A percentile compares a stretch with the other conserved stretches of the same genome.
Conservation (phyloP, 1,284 basidiomycete species). For the Cryptococcus hybrid region DNA sequence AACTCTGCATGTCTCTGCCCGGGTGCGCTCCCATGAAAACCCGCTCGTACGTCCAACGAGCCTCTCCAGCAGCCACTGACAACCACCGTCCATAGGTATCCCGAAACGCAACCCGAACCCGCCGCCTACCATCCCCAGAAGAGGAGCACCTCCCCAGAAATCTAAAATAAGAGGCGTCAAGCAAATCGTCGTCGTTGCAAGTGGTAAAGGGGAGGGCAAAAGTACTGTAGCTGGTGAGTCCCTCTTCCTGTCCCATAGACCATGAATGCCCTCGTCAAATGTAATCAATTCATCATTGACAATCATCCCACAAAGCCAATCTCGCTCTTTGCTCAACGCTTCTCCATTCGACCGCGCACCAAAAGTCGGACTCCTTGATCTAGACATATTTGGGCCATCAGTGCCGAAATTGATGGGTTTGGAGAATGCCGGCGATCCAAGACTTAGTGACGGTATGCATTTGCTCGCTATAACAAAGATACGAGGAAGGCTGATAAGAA, state of each 20-base stretch:
- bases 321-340: conserved; percentile 59
- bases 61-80: neutral
- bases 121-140: conserved; percentile 46
- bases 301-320: conserved; percentile 59
- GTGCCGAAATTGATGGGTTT: conserved; percentile 95
- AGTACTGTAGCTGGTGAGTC: conserved; percentile 80
- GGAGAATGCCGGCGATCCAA: conserved; percentile 73
- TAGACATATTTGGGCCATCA: conserved; percentile 95
- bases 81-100: conserved; percentile 30
- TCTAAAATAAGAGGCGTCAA: conserved; percentile 55
- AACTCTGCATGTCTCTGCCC: neutral
- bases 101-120: conserved; percentile 43
- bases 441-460: conserved; percentile 66
- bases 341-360: conserved; percentile 47
- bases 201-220: conserved; percentile 98
- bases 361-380: conserved; percentile 82
- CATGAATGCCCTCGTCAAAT: neutral
- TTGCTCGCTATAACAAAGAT: neutral
- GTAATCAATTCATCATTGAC: conserved; percentile 2
- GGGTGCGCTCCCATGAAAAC: conserved; percentile 34
- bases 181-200: conserved; percentile 78
- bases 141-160: conserved; percentile 50
- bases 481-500: neutral
- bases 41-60: conserved; percentile 27
- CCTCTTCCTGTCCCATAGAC: neutral